A percentile compares a stretch with the other conserved stretches of the same genome.
Conservation (phyloP, 2,329 filamentous ascomycete genomes). For the Aureobasidium zeae region DNA sequence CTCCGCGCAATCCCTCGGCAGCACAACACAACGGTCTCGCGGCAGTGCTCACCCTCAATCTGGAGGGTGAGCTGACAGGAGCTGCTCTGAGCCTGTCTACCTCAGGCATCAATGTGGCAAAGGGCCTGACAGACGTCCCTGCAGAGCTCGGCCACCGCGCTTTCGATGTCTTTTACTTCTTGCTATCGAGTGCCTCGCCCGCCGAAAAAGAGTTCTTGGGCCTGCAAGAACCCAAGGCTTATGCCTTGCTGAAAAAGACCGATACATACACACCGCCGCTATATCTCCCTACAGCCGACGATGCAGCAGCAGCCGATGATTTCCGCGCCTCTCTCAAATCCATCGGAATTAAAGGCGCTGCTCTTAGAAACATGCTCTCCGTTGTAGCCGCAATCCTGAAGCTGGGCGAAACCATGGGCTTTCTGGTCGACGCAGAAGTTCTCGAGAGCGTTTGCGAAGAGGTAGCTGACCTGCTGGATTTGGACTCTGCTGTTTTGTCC, state of each 20-base stretch:
- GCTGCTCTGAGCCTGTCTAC: conserved; percentile 72
- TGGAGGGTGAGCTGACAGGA: conserved; percentile 68
- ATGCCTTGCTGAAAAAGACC: conserved; percentile 70
- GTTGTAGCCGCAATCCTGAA: conserved; percentile 80
- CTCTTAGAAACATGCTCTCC: conserved; percentile 74
- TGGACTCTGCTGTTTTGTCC: conserved; percentile 75
- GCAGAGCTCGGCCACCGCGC: conserved; percentile 73
- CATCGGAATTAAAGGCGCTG: conserved; percentile 84
- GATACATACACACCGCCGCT: conserved; percentile 77
- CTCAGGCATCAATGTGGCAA: conserved; percentile 74
- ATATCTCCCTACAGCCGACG: conserved; percentile 86
- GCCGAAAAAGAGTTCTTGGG: conserved; percentile 83
- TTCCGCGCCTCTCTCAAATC: conserved; percentile 78
- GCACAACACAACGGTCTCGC: conserved; percentile 72
- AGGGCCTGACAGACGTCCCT: conserved; percentile 73
- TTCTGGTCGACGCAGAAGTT: conserved; percentile 71
- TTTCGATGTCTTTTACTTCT: conserved; percentile 97
- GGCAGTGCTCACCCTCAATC: conserved; percentile 69
- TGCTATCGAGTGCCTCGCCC: conserved; percentile 80
- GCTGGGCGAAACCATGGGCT: conserved; percentile 81
- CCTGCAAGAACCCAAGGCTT: conserved; percentile 66
- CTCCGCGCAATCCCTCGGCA: conserved; percentile 78
- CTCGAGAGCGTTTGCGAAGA: conserved; percentile 85
- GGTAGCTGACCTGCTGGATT: conserved; percentile 71
- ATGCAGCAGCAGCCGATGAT: conserved; percentile 86